Evolutionary conservation across 306 rosid species (phyloP), one percentile per base, ranked within the genome.

Genomic region (Casuarina cunninghamiana): DNA sequence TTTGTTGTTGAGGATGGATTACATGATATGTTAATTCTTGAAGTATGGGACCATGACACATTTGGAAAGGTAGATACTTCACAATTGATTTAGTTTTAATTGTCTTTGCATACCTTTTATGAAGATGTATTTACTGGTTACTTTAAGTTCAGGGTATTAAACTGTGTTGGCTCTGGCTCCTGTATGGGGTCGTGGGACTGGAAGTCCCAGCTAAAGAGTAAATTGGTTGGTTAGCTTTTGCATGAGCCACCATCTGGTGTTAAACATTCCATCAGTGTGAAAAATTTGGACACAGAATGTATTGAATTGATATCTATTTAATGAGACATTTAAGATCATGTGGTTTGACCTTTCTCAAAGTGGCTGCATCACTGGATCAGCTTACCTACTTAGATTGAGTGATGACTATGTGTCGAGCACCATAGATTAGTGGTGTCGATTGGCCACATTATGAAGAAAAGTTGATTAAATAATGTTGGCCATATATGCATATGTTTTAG

Each of bases 1-100:
- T 93, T 91, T 61, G 97, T 95, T 50, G 98, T 95, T 5, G 98
- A 95, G 85, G 99, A 95, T 76, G 99, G 99, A 63, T 81, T 95
- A 74, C 98, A 95, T 78, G 99, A 95, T 74, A 93, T 95, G 99
- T 90, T 95, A 48, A 83, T 95, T 3, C 84, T 89, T 42, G 99
- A 95, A 84, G 91, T 93, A 69, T 95, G 88, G 86, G 99, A 95
- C 84, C 99, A 95, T 0, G 98, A 95, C 86, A 95, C 99, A 39
- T 95, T 95, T 62, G 97, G 99, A 70, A 95, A 95, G 99, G 99
- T 95, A 86, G 77, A 70, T 61, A 12, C 45, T 51, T 65, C 53
- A 8, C 70, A 17, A 35, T 60, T 38, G 32, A 26, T 46, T 57
- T 3, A 62, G 72, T 15, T 66, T 76, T 51, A 58, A 75, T 21